Evolutionary conservation across 805 yeast genomes (phyloP), one percentile per base, ranked within the genome.

Genomic region (Kuraishia piskuri): DNA sequence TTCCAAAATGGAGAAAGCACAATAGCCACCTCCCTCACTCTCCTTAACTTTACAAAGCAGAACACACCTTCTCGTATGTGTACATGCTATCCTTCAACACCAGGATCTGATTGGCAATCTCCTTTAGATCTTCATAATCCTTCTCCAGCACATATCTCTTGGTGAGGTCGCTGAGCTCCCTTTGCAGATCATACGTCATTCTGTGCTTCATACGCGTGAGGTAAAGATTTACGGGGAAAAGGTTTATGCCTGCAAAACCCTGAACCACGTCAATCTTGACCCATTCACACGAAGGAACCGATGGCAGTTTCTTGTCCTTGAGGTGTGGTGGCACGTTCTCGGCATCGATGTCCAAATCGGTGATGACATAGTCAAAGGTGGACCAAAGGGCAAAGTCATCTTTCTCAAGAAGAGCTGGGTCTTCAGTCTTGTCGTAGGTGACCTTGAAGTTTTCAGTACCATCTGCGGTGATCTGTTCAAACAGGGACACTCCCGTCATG

Each of bases 401-500:
- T 31, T 31, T 31, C 14, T 31, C n/a, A 25, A 56, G 48, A 3
- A 24, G 40, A 14, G 54, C 52, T 2, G 57, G 57, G 50, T 76
- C 71, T 63, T 92, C 97, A 0, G 94, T 80, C 63, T 86, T 90
- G 66, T 92, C 97, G 63, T 89, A 92, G n/a, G 55, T 57, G 47
- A 77, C 63, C 45, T 63, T 62, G 25, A 62, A 49, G 4, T 57
- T 50, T 8, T 54, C 50, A 46, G 67, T 60, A 2, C 47, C 22
- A 2, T 60, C 65, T 14, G 57, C 57, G 50, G 79, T 76, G 3
- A 86, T 58, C 62, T 90, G 85, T 0, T 84, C 84, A 69, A 92
- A 92, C 52, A 80, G 73, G 2, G 91, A 79, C 3, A 83, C 84
- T 8, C 98, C 98, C 1, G 92, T 82, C 94, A 89, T 90, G 61